Conservation (phyloP, 768 basidiomycete genomes). For the Rhizopogon vinicolor region DNA sequence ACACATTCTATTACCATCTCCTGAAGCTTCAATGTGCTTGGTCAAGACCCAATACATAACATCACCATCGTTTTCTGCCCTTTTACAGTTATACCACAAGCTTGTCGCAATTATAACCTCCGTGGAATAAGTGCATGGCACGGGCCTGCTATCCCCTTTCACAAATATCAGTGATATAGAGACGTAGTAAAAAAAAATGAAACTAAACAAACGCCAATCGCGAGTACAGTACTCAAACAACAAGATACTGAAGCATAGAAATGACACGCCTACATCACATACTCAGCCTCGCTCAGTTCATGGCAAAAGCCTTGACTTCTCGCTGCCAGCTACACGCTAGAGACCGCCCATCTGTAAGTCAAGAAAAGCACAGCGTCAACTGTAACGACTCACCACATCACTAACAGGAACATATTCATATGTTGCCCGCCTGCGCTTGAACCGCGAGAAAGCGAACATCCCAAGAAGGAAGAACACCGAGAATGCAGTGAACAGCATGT, state of each 20-base stretch:
- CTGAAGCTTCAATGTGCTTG: no score
- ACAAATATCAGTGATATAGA: not conserved
- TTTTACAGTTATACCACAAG: no score
- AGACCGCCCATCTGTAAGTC: not conserved
- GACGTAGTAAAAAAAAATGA: not conserved
- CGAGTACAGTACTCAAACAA: not conserved
- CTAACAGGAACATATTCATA: not conserved
- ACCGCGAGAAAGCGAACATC: slow-evolving; percentile 9
- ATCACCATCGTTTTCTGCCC: no score
- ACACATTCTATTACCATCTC: no score
- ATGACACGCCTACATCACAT: not conserved
- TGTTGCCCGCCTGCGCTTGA: slow-evolving; percentile 12
- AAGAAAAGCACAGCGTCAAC: not conserved
- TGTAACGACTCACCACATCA: slow-evolving; percentile 10
- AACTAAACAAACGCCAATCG: not conserved
- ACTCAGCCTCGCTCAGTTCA: slow-evolving; percentile 6
- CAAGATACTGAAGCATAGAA: not conserved
- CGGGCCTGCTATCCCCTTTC: not conserved
- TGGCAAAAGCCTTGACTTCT: slow-evolving; percentile 21
- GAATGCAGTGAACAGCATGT: not conserved
- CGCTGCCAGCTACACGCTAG: slow-evolving; percentile 7
- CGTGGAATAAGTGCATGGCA: no score
- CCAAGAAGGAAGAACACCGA: slow-evolving; percentile 10
- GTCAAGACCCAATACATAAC: no score
- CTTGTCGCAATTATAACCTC: no score